A percentile compares a stretch with the other conserved stretches of the same genome.
Conservation (phyloP, 768 basidiomycete genomes). For the Agrocybe praecox region DNA sequence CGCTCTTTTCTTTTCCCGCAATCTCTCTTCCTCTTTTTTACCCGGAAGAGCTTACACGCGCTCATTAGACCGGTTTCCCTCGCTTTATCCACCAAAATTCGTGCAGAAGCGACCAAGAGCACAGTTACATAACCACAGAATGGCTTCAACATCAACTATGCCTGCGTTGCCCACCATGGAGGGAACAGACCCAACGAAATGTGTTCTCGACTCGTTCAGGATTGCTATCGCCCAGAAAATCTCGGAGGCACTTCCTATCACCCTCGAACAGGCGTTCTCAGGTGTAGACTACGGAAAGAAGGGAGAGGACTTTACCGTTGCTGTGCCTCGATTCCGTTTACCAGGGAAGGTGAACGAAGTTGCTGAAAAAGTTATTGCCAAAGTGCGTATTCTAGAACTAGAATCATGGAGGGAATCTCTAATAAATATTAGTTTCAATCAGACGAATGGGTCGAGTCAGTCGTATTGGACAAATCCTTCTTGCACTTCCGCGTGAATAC, state of each 20-base stretch:
- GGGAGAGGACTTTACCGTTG: constrained; percentile 91
- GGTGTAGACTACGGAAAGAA: constrained; percentile 93
- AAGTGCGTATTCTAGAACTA: constrained; percentile 50
- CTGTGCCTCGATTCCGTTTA: constrained; percentile 88
- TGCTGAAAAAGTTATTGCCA: constrained; percentile 70
- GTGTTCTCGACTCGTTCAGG: constrained; percentile 76
- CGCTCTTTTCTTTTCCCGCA: neutral
- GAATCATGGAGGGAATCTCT: constrained; percentile 1
- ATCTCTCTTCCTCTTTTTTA: neutral
- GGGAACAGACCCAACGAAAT: constrained; percentile 63
- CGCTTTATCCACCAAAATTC: neutral
- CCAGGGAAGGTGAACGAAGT: constrained; percentile 82
- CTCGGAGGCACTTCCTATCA: constrained; percentile 66
- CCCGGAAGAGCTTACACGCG: neutral
- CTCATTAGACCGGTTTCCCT: neutral
- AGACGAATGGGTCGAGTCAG: constrained; percentile 75
- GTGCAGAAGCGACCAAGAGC: neutral
- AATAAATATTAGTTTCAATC: constrained; percentile 68
- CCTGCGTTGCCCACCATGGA: constrained; percentile 33
- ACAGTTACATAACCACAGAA: constrained; percentile 1
- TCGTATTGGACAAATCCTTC: constrained; percentile 76
- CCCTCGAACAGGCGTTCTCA: constrained; percentile 76
- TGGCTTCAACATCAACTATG: constrained; percentile 27
- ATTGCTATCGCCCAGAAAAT: constrained; percentile 78
- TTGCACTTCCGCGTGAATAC: constrained; percentile 80